Evolutionary conservation across 1,284 basidiomycete genomes (phyloP), one percentile per base, ranked within the genome.

Genomic region (Agaricales sp.): DNA sequence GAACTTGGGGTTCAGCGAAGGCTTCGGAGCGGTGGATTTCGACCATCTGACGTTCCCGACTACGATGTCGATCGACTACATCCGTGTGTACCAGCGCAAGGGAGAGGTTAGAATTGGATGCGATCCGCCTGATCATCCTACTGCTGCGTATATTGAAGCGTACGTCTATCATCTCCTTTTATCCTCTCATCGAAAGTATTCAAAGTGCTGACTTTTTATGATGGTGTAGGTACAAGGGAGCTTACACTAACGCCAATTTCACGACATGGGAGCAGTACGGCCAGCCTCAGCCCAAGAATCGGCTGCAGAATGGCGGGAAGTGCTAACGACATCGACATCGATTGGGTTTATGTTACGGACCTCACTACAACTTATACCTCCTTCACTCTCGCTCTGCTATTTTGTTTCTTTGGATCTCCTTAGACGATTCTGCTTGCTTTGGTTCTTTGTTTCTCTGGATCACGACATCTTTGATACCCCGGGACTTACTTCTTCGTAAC

Each of bases 51-150:
- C 4, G 21, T 24, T 68, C 67, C 1, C 66, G 2, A 43, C 61
- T 20, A 57, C 61, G 23, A 74, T 80, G 73, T 62, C 67, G 19
- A 60, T 83, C 39, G 80, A 83, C 57, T 82, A 80, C 54, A 70
- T 82, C n/a, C 67, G 81, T 12, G 74, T 82, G 14, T 80, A 78
- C 57, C 76, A 75, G 55, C 62, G 71, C 43, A 60, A 63, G 20
- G 63, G 60, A 19, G 45, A 65, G 23, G 68, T 66, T 18, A 75
- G 74, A 54, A 61, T 81, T 20, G 77, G 78, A 3, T 83, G 80
- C 59, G 73, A 77, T 55, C 79, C 80, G 2, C 51, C 60, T 3
- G 69, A 73, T 49, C 68, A 66, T 53, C 80, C 80, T 0, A 84
- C 81, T 0, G 63, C 62, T 48, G 59, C 66, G 12, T 77, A 77